phyloP scores from a whole-genome alignment of 2,329 filamentous ascomycete genomes.

The Colletotrichum scovillei region DNA sequence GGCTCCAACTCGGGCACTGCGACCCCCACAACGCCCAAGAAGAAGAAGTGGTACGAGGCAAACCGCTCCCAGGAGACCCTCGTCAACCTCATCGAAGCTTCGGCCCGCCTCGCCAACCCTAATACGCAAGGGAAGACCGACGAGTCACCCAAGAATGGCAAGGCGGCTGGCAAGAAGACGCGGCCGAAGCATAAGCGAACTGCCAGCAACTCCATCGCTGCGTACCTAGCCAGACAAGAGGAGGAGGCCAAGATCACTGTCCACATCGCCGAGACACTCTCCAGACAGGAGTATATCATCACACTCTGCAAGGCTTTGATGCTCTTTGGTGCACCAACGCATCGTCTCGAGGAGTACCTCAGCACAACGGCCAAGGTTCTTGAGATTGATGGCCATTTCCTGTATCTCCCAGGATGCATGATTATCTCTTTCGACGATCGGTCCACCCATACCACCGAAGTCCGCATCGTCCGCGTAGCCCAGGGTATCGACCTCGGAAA shows the following conservation, averaged over 20 bases:
- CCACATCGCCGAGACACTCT: slow-evolving; percentile 74
- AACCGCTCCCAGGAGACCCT: slow-evolving; percentile 59
- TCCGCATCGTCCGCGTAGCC: slow-evolving; percentile 69
- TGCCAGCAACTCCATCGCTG: slow-evolving; percentile 50
- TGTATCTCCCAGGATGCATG: slow-evolving; percentile 93
- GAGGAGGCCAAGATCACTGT: slow-evolving; percentile 53
- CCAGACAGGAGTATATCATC: slow-evolving; percentile 83
- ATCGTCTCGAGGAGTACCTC: slow-evolving; percentile 90
- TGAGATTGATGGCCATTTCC: slow-evolving; percentile 87
- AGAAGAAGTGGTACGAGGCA: slow-evolving; percentile 61
- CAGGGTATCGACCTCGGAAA: slow-evolving; percentile 72
- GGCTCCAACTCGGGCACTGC: slow-evolving; percentile 48
- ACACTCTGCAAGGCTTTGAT: slow-evolving; percentile 87
- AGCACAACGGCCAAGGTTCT: slow-evolving; percentile 85
- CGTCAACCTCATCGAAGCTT: slow-evolving; percentile 59
- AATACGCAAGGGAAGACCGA: slow-evolving; percentile 33
- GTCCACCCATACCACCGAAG: slow-evolving; percentile 73
- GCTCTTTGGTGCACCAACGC: slow-evolving; percentile 89
- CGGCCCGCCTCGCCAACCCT: slow-evolving; percentile 53
- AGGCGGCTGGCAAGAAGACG: slow-evolving; percentile 43
- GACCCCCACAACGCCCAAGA: slow-evolving; percentile 49
- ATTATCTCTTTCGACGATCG: slow-evolving; percentile 87
- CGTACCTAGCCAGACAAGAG: slow-evolving; percentile 56
- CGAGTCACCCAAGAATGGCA: slow-evolving; percentile 36
- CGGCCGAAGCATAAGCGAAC: slow-evolving; percentile 49